Evolutionary conservation across 2,329 filamentous ascomycete genomes (phyloP).

Genomic region (Botryosphaeria agaves): DNA sequence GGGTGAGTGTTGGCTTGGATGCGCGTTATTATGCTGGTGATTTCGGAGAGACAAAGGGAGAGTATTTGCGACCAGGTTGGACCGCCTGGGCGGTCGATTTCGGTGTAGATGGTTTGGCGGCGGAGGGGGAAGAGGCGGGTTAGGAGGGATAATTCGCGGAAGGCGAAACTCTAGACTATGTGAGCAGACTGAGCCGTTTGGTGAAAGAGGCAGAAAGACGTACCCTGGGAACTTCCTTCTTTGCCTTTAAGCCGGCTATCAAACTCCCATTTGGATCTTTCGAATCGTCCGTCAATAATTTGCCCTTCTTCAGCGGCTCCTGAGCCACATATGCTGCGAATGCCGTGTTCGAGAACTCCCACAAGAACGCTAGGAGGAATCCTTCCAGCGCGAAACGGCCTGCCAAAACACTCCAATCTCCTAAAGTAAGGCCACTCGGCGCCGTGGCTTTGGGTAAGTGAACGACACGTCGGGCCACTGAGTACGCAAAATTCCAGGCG

Average conservation of each 20-base stretch:
- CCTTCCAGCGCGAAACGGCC: conserved; percentile 36
- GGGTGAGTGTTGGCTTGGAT: conserved; percentile 37
- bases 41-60: conserved; percentile 47
- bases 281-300: conserved; percentile 67
- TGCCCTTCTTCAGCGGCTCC: conserved; percentile 68
- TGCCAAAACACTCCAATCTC: conserved; percentile 40
- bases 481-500: conserved; percentile 53
- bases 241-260: conserved; percentile 65
- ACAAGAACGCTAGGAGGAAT: conserved; percentile 50
- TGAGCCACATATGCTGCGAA: conserved; percentile 70
- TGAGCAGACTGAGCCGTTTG: conserved; percentile 3
- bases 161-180: conserved; percentile 51
- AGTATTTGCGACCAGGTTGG: conserved; percentile 71
- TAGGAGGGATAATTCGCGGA: conserved; percentile 80
- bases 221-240: conserved; percentile 60
- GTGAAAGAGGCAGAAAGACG: too few relatives aligned
- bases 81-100: conserved; percentile 68
- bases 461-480: conserved; percentile 55
- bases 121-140: conserved; percentile 57
- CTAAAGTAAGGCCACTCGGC: conserved; percentile 37
- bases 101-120: conserved; percentile 66
- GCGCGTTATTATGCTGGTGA: conserved; percentile 49
- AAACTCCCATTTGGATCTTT: conserved; percentile 87
- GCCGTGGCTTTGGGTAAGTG: conserved; percentile 53
- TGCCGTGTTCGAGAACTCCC: conserved; percentile 58